Conservation (phyloP, 306 rosid species). For the Cucurbita maxima region DNA sequence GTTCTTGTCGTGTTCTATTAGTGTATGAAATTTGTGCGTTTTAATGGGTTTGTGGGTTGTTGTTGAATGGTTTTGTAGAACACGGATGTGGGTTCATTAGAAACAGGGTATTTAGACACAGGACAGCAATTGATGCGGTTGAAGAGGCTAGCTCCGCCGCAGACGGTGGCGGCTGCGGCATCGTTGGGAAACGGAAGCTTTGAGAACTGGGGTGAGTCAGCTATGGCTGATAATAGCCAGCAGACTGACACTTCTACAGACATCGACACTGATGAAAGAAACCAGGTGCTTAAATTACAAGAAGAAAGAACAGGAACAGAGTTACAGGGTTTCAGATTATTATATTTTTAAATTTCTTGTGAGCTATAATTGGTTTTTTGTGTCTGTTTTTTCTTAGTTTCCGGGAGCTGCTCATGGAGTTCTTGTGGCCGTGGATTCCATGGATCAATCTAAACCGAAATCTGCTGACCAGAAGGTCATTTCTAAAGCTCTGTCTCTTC, state of each 20-base stretch:
- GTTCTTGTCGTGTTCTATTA: neutral
- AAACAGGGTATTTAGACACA: constrained; percentile 32
- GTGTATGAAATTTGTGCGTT: neutral
- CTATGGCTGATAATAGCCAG: constrained; percentile 46
- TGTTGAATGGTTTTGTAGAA: constrained; percentile 12
- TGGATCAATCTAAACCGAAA: constrained; percentile 31
- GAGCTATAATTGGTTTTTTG: neutral
- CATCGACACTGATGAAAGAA: constrained; percentile 48
- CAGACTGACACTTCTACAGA: constrained; percentile 70
- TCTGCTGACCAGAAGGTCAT: constrained; percentile 48
- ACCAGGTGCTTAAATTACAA: constrained; percentile 15
- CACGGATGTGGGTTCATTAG: constrained; percentile 34
- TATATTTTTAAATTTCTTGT: neutral
- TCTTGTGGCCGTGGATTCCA: constrained; percentile 38
- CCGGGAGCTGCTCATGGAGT: constrained; percentile 31
- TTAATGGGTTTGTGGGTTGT: neutral
- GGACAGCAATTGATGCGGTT: constrained; percentile 25
- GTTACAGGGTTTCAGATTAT: neutral
- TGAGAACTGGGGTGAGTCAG: constrained; percentile 76
- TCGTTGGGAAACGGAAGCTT: constrained; percentile 47
- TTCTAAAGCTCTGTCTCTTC: neutral
- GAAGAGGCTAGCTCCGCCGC: constrained; percentile 17
- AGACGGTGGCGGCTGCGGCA: constrained; percentile 12
- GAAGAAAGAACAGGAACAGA: neutral
- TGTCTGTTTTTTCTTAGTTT: constrained; percentile 16